Conservation (phyloP, 2,329 filamentous ascomycete genomes). For the Fusarium tjaetaba region DNA sequence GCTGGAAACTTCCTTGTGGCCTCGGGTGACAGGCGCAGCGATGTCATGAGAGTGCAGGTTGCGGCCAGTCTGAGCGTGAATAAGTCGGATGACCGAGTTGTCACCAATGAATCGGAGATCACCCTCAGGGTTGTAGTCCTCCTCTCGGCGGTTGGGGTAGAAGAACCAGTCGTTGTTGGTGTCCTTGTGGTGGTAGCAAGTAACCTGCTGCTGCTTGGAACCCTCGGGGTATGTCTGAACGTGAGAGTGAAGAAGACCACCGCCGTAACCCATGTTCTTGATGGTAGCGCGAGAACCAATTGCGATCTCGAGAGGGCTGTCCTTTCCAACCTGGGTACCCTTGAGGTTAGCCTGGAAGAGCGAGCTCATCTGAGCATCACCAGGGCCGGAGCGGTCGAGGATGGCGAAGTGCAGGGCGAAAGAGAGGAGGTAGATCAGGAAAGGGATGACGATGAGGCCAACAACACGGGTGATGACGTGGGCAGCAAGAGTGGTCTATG, state of each 20-base stretch:
- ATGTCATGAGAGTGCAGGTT: slow-evolving; percentile 97
- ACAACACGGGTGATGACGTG: slow-evolving; percentile 84
- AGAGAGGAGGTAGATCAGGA: slow-evolving; percentile 93
- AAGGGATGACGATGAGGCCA: slow-evolving; percentile 87
- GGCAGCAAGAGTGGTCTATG: slow-evolving; percentile 70
- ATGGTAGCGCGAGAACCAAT: slow-evolving; percentile 89
- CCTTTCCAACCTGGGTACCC: slow-evolving; percentile 92
- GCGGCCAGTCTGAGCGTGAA: slow-evolving; percentile 94
- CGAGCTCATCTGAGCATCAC: slow-evolving; percentile 99
- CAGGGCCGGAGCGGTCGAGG: slow-evolving; percentile 91
- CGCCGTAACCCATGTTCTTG: slow-evolving; percentile 99
- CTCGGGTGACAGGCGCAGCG: slow-evolving; percentile 87
- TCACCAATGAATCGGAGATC: slow-evolving; percentile 79
- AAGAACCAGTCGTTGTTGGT: slow-evolving; percentile 99
- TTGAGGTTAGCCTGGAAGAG: slow-evolving; percentile 97
- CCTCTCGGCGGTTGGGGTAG: slow-evolving; percentile 86
- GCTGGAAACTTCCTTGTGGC: slow-evolving; percentile 90
- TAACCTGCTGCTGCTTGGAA: slow-evolving; percentile 93
- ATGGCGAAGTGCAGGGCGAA: slow-evolving; percentile 96
- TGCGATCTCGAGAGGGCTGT: slow-evolving; percentile 92
- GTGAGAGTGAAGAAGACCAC: slow-evolving; percentile 95
- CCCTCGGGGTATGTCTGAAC: slow-evolving; percentile 96
- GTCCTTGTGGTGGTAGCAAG: slow-evolving; percentile 99
- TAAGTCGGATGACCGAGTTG: slow-evolving; percentile 81
- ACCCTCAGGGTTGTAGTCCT: slow-evolving; percentile 76